Evolutionary conservation across 2,329 filamentous ascomycete genomes (phyloP).

Genomic region (Aspergillus puulaauensis): DNA sequence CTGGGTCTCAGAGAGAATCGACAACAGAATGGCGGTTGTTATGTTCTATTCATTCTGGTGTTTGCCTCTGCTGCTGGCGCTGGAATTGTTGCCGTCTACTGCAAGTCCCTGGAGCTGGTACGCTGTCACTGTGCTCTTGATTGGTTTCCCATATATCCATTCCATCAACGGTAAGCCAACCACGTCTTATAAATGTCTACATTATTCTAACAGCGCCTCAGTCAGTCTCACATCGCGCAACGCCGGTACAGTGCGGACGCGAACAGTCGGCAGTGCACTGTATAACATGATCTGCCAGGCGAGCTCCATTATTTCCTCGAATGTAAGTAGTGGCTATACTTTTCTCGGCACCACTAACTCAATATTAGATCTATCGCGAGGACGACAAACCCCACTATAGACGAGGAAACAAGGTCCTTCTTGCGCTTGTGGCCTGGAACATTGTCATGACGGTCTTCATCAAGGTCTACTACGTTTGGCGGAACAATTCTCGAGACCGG

Average conservation of each 20-base stretch:
- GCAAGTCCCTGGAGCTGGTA: not conserved
- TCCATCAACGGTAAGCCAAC: slow-evolving; percentile 47
- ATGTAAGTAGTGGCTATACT: slow-evolving; percentile 1
- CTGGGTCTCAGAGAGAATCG: slow-evolving; percentile 54
- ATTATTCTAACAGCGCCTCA: not conserved
- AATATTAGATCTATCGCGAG: slow-evolving; percentile 25
- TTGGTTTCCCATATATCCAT: slow-evolving; percentile 3
- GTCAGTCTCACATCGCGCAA: slow-evolving; percentile 53
- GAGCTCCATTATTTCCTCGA: slow-evolving; percentile 35
- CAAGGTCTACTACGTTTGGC: slow-evolving; percentile 30
- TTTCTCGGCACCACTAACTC: not conserved
- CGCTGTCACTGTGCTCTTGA: not conserved
- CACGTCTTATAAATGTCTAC: slow-evolving; percentile 41
- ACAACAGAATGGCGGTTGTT: slow-evolving; percentile 54
- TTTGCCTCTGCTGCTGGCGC: not conserved
- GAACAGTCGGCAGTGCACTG: slow-evolving; percentile 43
- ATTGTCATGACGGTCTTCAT: slow-evolving; percentile 48
- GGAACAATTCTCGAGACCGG: slow-evolving; percentile 35
- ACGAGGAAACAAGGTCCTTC: slow-evolving; percentile 50
- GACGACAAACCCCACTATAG: slow-evolving; percentile 53
- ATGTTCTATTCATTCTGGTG: slow-evolving; percentile 4
- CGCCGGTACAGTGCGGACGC: slow-evolving; percentile 43
- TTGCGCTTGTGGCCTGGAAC: slow-evolving; percentile 51
- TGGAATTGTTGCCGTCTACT: not conserved
- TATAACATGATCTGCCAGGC: slow-evolving; percentile 49